Evolutionary conservation across 495 filamentous ascomycete genomes (phyloP).

Genomic region (Tuber indicum): DNA sequence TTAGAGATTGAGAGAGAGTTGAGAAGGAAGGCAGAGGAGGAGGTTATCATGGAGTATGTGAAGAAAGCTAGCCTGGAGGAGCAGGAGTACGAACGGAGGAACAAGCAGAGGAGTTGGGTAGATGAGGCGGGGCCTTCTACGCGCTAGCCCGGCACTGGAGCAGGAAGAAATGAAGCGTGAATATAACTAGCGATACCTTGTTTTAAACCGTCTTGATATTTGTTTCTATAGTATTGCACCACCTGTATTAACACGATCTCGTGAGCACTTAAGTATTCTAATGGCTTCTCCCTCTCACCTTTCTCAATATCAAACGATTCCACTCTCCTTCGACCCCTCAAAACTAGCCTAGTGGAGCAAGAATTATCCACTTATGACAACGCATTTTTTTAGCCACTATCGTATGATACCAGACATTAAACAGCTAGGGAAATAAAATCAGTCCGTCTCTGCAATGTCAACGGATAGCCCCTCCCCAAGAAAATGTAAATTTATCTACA

Average conservation of each 20-base stretch:
- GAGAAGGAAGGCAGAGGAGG: slow-evolving; percentile 56
- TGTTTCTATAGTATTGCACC: not conserved
- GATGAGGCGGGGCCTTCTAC: not conserved
- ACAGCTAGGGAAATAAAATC: not conserved
- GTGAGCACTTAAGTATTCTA: not conserved
- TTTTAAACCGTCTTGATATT: not conserved
- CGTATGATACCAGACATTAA: not conserved
- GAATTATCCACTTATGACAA: not conserved
- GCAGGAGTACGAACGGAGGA: slow-evolving; percentile 48
- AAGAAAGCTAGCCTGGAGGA: slow-evolving; percentile 69
- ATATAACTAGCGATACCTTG: not conserved
- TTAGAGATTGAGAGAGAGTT: slow-evolving; percentile 43
- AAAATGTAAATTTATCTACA: not conserved
- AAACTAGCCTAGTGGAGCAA: not conserved
- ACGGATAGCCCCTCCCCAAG: not conserved
- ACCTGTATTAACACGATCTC: not conserved
- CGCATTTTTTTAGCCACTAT: not conserved
- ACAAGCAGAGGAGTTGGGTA: not conserved
- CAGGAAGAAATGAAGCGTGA: not conserved
- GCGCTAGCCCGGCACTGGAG: not conserved
- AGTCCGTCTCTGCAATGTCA: not conserved
- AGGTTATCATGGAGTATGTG: slow-evolving; percentile 68
- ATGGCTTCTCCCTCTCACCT: not conserved
- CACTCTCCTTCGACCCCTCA: not conserved
- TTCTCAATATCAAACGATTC: not conserved